Conservation (phyloP, 169 alveolate species). For the Babesia ovata region DNA sequence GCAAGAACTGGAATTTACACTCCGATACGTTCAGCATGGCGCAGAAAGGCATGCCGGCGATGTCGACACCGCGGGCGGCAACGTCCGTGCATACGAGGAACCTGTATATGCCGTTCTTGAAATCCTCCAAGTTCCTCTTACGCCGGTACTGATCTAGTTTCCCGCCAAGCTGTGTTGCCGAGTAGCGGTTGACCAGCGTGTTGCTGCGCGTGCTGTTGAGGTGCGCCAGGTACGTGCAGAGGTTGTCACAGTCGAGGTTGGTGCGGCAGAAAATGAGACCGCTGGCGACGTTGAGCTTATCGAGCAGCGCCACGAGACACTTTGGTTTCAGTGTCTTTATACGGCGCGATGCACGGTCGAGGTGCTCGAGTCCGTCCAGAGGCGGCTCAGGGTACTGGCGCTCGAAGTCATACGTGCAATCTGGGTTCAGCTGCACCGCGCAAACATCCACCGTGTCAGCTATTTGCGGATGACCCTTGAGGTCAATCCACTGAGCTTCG, state of each 20-base stretch:
- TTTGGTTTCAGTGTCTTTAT: slow-evolving; percentile 58
- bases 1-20: slow-evolving; percentile 63
- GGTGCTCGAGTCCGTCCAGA: slow-evolving; percentile 41
- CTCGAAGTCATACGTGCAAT: slow-evolving; percentile 27
- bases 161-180: slow-evolving; percentile 61
- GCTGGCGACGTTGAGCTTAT: slow-evolving; percentile 61
- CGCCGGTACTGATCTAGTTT: slow-evolving; percentile 60
- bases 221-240: slow-evolving; percentile 53
- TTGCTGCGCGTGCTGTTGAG: slow-evolving; percentile 53
- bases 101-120: slow-evolving; percentile 65
- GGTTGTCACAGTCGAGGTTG: slow-evolving; percentile 67
- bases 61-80: slow-evolving; percentile 99
- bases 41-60: slow-evolving; percentile 84
- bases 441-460: slow-evolving; percentile 67
- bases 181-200: slow-evolving; percentile 48
- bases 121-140: slow-evolving; percentile 55
- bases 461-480: slow-evolving; percentile 61
- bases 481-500: slow-evolving; percentile 62
- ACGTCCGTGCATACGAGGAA: slow-evolving; percentile 97
- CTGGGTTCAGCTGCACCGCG: slow-evolving; percentile 45
- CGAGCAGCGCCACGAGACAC: slow-evolving; percentile 53
- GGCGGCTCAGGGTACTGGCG: slow-evolving; percentile 28
- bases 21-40: slow-evolving; percentile 66
- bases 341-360: slow-evolving; percentile 54
- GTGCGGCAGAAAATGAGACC: slow-evolving; percentile 67